Conservation (phyloP, 1,139 yeast species). For the Nakaseomyces sp. region DNA sequence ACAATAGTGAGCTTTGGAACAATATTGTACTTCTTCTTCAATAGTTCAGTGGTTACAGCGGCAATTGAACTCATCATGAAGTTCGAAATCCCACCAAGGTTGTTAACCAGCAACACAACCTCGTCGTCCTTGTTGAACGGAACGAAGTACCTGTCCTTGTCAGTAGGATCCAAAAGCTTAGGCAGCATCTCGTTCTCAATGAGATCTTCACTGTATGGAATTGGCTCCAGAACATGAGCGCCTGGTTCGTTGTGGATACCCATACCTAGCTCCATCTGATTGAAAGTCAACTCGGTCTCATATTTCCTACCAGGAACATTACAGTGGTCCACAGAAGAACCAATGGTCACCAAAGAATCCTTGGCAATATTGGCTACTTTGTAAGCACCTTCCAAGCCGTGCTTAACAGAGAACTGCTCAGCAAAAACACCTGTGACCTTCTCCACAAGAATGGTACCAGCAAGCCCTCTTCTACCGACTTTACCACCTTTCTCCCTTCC, state of each 20-base stretch:
- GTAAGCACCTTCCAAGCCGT: conserved; percentile 44
- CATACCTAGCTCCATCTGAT: conserved; percentile 83
- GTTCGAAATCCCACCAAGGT: conserved; percentile 78
- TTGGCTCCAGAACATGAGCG: conserved; percentile 55
- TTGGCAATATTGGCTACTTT: conserved; percentile 54
- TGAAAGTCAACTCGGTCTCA: conserved; percentile 44
- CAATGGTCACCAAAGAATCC: conserved; percentile 68
- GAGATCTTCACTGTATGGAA: conserved; percentile 56
- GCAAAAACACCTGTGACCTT: conserved; percentile 76
- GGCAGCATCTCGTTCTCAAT: conserved; percentile 44
- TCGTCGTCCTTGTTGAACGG: conserved; percentile 55
- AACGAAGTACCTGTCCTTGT: conserved; percentile 63
- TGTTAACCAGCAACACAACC: conserved; percentile 61
- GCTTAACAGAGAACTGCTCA: conserved; percentile 36
- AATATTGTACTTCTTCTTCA: conserved; percentile 43
- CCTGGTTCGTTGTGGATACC: conserved; percentile 97
- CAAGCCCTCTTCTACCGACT: conserved; percentile 90
- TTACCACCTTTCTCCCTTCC: conserved; percentile 78
- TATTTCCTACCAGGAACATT: conserved; percentile 73
- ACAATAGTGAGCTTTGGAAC: conserved; percentile 57
- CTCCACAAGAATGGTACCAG: conserved; percentile 83
- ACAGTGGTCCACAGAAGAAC: conserved; percentile 83
- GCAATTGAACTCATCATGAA: conserved; percentile 66
- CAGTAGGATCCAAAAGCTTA: conserved; percentile 46
- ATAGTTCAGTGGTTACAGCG: conserved; percentile 37